Evolutionary conservation across 73 alveolate species (phyloP), one percentile per base, ranked within the genome.

Genomic region (Tetrahymena thermophila): DNA sequence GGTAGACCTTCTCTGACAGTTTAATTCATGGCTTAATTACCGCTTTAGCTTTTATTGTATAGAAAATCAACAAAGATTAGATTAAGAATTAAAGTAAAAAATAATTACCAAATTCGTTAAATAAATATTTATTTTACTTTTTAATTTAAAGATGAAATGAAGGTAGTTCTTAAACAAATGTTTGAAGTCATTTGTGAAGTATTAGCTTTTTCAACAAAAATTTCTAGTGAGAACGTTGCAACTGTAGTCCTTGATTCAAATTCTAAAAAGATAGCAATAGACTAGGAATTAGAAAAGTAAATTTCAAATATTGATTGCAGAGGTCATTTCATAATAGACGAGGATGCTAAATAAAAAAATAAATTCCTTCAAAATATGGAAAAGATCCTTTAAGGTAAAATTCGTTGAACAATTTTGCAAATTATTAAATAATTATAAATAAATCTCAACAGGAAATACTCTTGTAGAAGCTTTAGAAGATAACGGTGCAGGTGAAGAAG

Each of bases 391-490:
- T 58, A 85, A 50, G 89, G 89, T 71, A 71, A 71, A 71, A 28
- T 71, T n/a, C n/a, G 34, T 4, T n/a, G 6, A 56, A 19, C 10
- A 19, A 9, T 19, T 56, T 19, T 19, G 11, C 4, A 8, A 17
- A 11, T 58, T 58, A 15, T 31, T 23, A 58, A 58, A n/a, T 9
- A 56, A 9, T 56, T 14, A 16, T n/a, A 1, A 1, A 15, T n/a
- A 57, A 37, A 37, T 37, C n/a, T 31, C 31, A 19, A 71, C 17
- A 71, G 97, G 97, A 16, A 95, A 95, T 35, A 95, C 97, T 16
- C 94, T 95, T 19, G 94, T 95, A 34, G 95, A 95, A 93, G 93
- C 97, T 16, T 85, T 95, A 23, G 95, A 95, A 84, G 97, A 95
- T 35, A 25, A 95, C 25, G 58, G 83, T 42, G 85, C 40, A 11